Conservation (phyloP, 176 grass and related monocot species). For the Bolboschoenus planiculmis region DNA sequence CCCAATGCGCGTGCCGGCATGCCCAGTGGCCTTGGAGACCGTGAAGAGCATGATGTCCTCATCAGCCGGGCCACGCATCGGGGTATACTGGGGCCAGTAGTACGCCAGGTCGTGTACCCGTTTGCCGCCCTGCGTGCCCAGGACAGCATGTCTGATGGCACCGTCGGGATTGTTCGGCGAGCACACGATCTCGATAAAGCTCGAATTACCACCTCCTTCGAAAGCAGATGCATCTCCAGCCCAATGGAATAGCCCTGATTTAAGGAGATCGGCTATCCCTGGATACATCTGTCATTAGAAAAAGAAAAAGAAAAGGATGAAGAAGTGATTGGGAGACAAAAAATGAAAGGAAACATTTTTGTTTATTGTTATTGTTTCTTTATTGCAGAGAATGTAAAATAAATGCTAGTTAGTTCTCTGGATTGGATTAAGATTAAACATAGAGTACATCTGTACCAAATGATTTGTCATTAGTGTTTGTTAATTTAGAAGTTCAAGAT, state of each 20-base stretch:
- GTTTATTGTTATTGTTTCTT: neutral
- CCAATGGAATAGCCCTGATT: conserved; percentile 68
- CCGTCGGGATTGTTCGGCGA: conserved; percentile 93
- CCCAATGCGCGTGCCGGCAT: conserved; percentile 81
- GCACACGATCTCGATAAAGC: conserved; percentile 80
- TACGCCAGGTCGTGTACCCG: conserved; percentile 72
- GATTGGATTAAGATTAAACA: neutral
- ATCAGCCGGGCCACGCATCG: conserved; percentile 42
- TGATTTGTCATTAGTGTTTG: neutral
- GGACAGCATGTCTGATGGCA: conserved; percentile 42
- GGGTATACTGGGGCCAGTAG: conserved; percentile 96
- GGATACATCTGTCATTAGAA: conserved; percentile 50
- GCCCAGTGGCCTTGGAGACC: conserved; percentile 77
- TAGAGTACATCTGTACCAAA: neutral
- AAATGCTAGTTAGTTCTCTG: neutral
- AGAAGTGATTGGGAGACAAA: neutral
- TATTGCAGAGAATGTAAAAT: neutral
- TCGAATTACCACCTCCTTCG: neutral
- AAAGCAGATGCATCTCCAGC: conserved; percentile 54
- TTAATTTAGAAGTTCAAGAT: neutral
- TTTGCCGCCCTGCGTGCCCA: conserved; percentile 33
- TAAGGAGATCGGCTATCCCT: conserved; percentile 49
- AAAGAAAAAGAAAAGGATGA: neutral
- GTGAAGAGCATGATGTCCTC: conserved; percentile 98
- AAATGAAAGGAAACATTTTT: neutral